Base-by-base conservation (phyloP, 495 filamentous ascomycete species). In the Neurospora sp. region DNA sequence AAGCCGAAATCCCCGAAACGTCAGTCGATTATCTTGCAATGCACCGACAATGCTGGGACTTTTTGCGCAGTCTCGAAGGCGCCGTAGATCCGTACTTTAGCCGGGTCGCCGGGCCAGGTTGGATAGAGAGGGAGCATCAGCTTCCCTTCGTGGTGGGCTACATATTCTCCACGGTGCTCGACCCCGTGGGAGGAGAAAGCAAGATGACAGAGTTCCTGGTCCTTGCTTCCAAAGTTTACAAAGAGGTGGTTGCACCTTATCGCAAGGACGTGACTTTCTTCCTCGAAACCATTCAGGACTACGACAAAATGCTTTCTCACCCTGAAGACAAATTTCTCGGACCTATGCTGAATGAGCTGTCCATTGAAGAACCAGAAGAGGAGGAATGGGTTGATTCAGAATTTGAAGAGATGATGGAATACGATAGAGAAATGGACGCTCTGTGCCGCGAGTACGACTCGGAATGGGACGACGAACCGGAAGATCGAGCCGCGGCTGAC, bases 41-140 rank as follows among this genome's bases (percentile, higher is more conserved):
- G 22, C 70, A 71, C 45, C 45, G 42, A 22, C 35, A 59, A 12
- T 59, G 41, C 44, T 71, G 70, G 70, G 38, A 45, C 10, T 65
- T 71, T 14, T 39, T 71, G 27, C 42, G 70, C 16, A 38, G 14
- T 53, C 42, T 71, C 70, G 10, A 39, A 38, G 8, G 7, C 45
- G 70, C 70, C 70, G 59, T 71, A 12, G n/a, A 71, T 8, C 42
- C 45, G 1, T 18, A 65, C 44, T 59, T 71, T 35, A n/a, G 1
- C 41, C 41, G 37, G 1, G 45, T 45, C 10, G 31, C 59, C 22
- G 70, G 70, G 10, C 70, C 70, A 3, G 7, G 16, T 10, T 71
- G 70, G 70, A 71, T 65, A 45, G 59, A 45, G 27, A 10, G 38
- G 18, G 70, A 71, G 18, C 59, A 71, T n/a, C 70, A 65, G 44